phyloP scores from a whole-genome alignment of 768 basidiomycete species.

The Leccinum disarticulatum region DNA sequence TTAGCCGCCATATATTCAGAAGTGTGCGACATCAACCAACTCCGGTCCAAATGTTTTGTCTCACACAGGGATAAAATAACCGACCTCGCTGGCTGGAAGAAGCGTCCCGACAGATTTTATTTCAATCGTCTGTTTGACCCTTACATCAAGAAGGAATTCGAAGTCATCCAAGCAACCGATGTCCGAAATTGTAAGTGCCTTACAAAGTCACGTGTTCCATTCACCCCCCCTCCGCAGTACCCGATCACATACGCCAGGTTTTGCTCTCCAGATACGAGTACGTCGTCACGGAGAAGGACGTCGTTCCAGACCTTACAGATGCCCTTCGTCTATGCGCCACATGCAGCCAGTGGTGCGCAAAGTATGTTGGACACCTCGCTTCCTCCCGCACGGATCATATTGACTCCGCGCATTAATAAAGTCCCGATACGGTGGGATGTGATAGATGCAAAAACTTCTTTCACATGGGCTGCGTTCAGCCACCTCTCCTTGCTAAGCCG shows the following conservation, averaged over 20 bases:
- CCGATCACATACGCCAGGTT: conserved; percentile 74
- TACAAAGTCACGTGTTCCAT: conserved; percentile 22
- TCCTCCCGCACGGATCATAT: conserved; percentile 18
- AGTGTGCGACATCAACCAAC: conserved; percentile 90
- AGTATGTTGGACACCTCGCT: conserved; percentile 46
- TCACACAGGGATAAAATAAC: conserved; percentile 94
- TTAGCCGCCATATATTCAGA: conserved; percentile 96
- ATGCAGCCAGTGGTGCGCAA: conserved; percentile 88
- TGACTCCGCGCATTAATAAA: conserved; percentile 37
- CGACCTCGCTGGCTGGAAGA: conserved; percentile 92
- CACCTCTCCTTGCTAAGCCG: conserved; percentile 87
- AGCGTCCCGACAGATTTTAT: conserved; percentile 92
- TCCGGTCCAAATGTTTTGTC: conserved; percentile 92
- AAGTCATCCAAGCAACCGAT: conserved; percentile 83
- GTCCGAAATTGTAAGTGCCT: conserved; percentile 79
- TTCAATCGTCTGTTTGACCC: conserved; percentile 95
- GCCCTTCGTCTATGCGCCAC: conserved; percentile 79
- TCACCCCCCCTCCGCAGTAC: conserved; percentile 50
- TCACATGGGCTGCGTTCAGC: conserved; percentile 93
- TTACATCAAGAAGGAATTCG: conserved; percentile 97
- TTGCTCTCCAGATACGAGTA: conserved; percentile 88
- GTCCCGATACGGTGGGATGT: conserved; percentile 84
- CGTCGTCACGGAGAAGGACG: conserved; percentile 92
- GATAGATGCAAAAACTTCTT: conserved; percentile 91
- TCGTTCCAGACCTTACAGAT: conserved; percentile 88